Evolutionary conservation across 2,329 filamentous ascomycete species (phyloP).

Genomic region (Cordyceps sp.): DNA sequence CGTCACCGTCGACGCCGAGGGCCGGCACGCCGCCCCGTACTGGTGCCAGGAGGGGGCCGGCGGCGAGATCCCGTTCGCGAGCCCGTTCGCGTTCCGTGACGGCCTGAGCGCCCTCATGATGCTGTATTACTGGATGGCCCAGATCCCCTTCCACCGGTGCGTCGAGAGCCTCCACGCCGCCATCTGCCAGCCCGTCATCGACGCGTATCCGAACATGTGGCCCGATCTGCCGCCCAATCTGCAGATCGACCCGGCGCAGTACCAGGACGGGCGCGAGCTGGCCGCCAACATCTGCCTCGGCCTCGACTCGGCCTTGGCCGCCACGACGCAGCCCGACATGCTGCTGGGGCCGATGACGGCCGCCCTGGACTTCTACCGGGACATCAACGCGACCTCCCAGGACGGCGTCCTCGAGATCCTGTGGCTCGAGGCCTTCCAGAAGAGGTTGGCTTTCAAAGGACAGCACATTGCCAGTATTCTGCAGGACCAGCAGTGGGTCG

Average conservation of each 20-base stretch:
- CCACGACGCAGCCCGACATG: slow-evolving; percentile 28
- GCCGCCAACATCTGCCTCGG: slow-evolving; percentile 33
- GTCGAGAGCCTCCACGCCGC: slow-evolving; percentile 26
- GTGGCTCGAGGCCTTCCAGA: slow-evolving; percentile 29
- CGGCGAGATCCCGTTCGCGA: slow-evolving; percentile 24
- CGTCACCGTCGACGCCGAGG: slow-evolving; percentile 10
- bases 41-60: slow-evolving; percentile 20
- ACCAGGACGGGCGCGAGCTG: slow-evolving; percentile 25
- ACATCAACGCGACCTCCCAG: slow-evolving; percentile 18
- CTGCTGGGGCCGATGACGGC: slow-evolving; percentile 25
- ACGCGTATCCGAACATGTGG: slow-evolving; percentile 21
- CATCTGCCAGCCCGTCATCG: slow-evolving; percentile 25
- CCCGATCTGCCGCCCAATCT: slow-evolving; percentile 20
- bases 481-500: slow-evolving; percentile 21
- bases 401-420: slow-evolving; percentile 27
- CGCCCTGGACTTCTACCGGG: slow-evolving; percentile 24
- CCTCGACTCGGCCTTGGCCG: slow-evolving; percentile 27
- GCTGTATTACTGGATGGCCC: slow-evolving; percentile 36
- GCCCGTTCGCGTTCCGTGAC: slow-evolving; percentile 27
- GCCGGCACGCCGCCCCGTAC: slow-evolving; percentile 17
- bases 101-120: slow-evolving; percentile 26
- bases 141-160: slow-evolving; percentile 30
- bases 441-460: slow-evolving; percentile 20
- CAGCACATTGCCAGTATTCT: slow-evolving; percentile 22
- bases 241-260: slow-evolving; percentile 23